Evolutionary conservation across 2,329 filamentous ascomycete species (phyloP).

Genomic region (Alternaria sp.): DNA sequence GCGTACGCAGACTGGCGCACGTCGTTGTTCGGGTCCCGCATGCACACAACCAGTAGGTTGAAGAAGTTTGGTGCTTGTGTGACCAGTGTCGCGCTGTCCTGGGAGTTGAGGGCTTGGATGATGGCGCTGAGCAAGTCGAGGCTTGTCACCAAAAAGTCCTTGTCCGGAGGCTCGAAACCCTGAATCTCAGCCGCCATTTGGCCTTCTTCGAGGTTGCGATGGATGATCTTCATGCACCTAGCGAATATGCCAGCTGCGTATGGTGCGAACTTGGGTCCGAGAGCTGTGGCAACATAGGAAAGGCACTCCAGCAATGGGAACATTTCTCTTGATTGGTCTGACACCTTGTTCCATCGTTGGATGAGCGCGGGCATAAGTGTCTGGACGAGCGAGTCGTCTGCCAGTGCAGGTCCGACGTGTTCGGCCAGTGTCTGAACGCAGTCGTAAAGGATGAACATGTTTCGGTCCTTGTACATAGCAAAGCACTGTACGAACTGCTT

Average conservation of each 20-base stretch:
- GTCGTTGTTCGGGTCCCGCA: constrained; percentile 89
- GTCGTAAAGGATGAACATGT: constrained; percentile 99
- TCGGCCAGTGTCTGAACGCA: constrained; percentile 97
- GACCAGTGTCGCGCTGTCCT: constrained; percentile 78
- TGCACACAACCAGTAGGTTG: constrained; percentile 86
- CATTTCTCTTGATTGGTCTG: constrained; percentile 88
- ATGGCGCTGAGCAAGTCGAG: constrained; percentile 92
- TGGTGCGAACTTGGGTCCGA: constrained; percentile 80
- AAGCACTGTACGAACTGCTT: constrained; percentile 94
- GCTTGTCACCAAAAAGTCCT: constrained; percentile 96
- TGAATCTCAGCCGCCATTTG: constrained; percentile 72
- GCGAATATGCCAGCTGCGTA: constrained; percentile 87
- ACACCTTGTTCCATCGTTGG: constrained; percentile 82
- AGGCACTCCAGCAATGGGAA: constrained; percentile 96
- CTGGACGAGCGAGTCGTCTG: constrained; percentile 79
- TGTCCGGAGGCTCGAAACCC: constrained; percentile 79
- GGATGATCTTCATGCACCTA: constrained; percentile 89
- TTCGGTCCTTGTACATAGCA: constrained; percentile 93
- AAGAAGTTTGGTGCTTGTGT: constrained; percentile 82
- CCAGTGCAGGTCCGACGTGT: constrained; percentile 80
- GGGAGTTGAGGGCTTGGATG: constrained; percentile 81
- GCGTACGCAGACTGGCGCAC: constrained; percentile 97
- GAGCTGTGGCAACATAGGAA: constrained; percentile 88
- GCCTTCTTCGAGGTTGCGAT: constrained; percentile 84
- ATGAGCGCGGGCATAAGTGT: constrained; percentile 93